phyloP scores from a whole-genome alignment of 2,329 filamentous ascomycete genomes.

The Aspergillus glaucus region DNA sequence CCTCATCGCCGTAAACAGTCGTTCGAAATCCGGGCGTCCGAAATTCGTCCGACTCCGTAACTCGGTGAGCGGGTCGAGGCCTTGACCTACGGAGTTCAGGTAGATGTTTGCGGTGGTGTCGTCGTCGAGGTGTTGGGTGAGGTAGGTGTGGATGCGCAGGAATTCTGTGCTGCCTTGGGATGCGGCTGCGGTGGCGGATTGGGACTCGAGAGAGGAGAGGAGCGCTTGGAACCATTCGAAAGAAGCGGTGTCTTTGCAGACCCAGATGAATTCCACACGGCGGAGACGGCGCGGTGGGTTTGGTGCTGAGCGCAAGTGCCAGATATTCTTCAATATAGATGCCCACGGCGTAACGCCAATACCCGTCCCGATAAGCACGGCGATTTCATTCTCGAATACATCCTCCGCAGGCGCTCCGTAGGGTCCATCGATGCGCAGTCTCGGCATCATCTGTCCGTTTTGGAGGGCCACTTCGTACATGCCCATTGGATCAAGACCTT shows the following conservation, averaged over 20 bases:
- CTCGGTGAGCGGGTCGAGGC: constrained; percentile 86
- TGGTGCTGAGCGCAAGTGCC: constrained; percentile 84
- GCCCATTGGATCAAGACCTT: constrained; percentile 82
- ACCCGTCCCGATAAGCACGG: constrained; percentile 72
- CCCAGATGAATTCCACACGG: constrained; percentile 98
- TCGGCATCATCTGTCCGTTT: constrained; percentile 88
- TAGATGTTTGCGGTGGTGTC: constrained; percentile 96
- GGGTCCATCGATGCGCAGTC: constrained; percentile 83
- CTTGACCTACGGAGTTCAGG: constrained; percentile 84
- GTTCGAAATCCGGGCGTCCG: constrained; percentile 80
- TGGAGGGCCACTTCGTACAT: constrained; percentile 97
- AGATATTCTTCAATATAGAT: constrained; percentile 93
- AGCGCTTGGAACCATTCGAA: constrained; percentile 99
- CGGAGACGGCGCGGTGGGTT: constrained; percentile 85
- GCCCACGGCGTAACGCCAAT: constrained; percentile 85
- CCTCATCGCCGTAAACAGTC: constrained; percentile 76
- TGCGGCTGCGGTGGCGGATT: constrained; percentile 66
- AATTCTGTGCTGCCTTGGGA: constrained; percentile 60
- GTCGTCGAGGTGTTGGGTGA: constrained; percentile 85
- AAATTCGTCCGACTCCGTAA: constrained; percentile 87
- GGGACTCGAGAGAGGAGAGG: constrained; percentile 80
- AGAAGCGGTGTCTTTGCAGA: constrained; percentile 88
- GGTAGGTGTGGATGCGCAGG: constrained; percentile 94
- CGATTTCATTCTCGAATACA: constrained; percentile 86
- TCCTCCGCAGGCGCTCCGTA: constrained; percentile 97